Percentiles rank a stretch among this genome's conserved stretches.
Conservation (phyloP, 805 yeast genomes). For the Lachancea dasiensis region DNA sequence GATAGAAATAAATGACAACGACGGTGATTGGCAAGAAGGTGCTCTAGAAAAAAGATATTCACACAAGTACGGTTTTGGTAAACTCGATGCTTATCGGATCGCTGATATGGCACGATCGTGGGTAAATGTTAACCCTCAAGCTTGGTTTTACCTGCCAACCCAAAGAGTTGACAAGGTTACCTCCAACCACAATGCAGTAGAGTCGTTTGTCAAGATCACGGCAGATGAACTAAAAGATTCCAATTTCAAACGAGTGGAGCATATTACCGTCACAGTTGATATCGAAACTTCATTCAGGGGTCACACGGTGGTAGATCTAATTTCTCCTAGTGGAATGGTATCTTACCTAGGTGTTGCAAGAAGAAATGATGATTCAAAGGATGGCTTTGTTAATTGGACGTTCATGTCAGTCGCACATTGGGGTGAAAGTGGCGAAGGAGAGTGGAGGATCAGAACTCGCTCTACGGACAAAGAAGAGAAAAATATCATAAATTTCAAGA, state of each 20-base stretch:
- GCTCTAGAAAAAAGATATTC: conserved; percentile 67
- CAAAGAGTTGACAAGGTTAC: conserved; percentile 35
- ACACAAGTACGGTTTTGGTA: conserved; percentile 88
- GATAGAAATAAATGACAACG: conserved; percentile 56
- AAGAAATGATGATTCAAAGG: conserved; percentile 44
- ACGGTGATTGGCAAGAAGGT: conserved; percentile 69
- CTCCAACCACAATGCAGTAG: too few relatives aligned
- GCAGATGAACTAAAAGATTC: conserved; percentile 44
- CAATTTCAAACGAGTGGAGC: conserved; percentile 74
- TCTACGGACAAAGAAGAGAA: conserved; percentile 36
- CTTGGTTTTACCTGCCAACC: conserved; percentile 60
- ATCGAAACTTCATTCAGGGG: conserved; percentile 66
- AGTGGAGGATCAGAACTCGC: conserved; percentile 70
- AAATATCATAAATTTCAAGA: conserved; percentile 42
- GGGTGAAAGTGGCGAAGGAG: conserved; percentile 90
- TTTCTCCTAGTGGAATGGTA: conserved; percentile 68
- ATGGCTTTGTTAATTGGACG: conserved; percentile 77
- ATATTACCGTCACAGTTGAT: conserved; percentile 74
- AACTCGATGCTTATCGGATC: conserved; percentile 72
- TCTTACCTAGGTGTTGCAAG: conserved; percentile 73
- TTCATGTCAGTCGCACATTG: conserved; percentile 98
- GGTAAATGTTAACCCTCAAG: conserved; percentile 85
- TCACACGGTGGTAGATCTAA: conserved; percentile 52
- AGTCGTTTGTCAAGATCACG: conserved; percentile 41
- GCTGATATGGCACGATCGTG: conserved; percentile 69